Evolutionary conservation across 2,329 filamentous ascomycete genomes (phyloP).

Genomic region (Zasmidium cellare): DNA sequence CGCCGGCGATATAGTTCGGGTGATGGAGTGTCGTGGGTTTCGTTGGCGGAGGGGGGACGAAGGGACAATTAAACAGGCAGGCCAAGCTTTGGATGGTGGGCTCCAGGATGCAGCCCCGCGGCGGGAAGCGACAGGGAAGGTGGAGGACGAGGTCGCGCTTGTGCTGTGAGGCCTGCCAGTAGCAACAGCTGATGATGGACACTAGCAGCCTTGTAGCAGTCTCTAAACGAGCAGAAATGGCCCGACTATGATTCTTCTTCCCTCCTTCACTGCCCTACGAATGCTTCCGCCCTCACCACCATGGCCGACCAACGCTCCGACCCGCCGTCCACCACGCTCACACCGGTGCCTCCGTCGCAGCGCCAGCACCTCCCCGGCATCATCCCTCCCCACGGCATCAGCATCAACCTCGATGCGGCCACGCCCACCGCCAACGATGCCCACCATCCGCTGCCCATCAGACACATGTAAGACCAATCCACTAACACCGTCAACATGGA

Average conservation of each 20-base stretch:
- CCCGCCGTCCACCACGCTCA: slow-evolving; percentile 4
- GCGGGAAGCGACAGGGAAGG: background rate
- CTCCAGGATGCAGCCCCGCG: background rate
- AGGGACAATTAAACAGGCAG: background rate
- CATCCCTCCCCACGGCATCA: slow-evolving; percentile 45
- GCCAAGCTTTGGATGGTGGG: slow-evolving; percentile 6
- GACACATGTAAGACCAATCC: slow-evolving; percentile 49
- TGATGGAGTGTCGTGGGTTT: background rate
- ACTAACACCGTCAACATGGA: background rate
- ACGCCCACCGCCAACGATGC: slow-evolving; percentile 36
- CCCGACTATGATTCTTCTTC: background rate
- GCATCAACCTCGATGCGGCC: slow-evolving; percentile 44
- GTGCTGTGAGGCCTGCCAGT: background rate
- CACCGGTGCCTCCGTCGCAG: slow-evolving; percentile 1
- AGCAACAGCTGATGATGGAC: background rate
- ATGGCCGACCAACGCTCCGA: slow-evolving; percentile 28
- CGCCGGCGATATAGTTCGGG: background rate
- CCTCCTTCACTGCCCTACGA: background rate
- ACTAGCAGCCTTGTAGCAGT: background rate
- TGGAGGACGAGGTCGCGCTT: background rate
- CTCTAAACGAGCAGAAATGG: background rate
- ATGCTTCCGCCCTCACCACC: background rate
- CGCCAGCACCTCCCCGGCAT: slow-evolving; percentile 35
- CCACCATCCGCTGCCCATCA: slow-evolving; percentile 39
- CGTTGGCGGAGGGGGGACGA: background rate